Evolutionary conservation across 108 stramenopile genomes (phyloP).

Genomic region (Schizochytrium sp.): DNA sequence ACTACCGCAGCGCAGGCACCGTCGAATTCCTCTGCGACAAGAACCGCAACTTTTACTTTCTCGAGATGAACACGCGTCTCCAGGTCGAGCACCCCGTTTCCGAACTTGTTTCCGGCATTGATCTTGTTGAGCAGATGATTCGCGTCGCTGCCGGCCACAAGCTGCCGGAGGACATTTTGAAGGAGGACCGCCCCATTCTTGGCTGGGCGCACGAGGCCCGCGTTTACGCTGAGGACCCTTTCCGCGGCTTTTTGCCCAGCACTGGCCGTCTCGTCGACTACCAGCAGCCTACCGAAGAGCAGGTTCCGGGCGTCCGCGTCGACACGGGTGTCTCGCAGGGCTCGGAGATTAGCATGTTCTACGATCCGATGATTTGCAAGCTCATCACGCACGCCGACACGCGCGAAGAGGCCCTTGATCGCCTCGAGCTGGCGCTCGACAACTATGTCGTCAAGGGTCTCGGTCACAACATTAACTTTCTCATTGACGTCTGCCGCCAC

Average conservation of each 20-base stretch:
- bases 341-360: slow-evolving; percentile 70
- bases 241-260: slow-evolving; percentile 81
- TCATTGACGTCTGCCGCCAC: slow-evolving; percentile 64
- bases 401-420: slow-evolving; percentile 58
- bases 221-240: slow-evolving; percentile 94
- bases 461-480: slow-evolving; percentile 76
- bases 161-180: slow-evolving; percentile 59
- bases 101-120: slow-evolving; percentile 77
- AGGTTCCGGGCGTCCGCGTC: slow-evolving; percentile 60
- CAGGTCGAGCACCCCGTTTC: slow-evolving; percentile 97
- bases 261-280: slow-evolving; percentile 52
- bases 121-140: slow-evolving; percentile 83
- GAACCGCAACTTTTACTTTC: slow-evolving; percentile 81
- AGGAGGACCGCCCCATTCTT: not conserved
- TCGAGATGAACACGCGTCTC: slow-evolving; percentile 92
- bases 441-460: slow-evolving; percentile 82
- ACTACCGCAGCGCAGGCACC: slow-evolving; percentile 83
- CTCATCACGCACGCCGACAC: slow-evolving; percentile 59
- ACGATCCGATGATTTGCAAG: slow-evolving; percentile 96
- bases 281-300: slow-evolving; percentile 41
- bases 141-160: slow-evolving; percentile 65
- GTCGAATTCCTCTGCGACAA: slow-evolving; percentile 89
- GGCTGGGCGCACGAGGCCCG: slow-evolving; percentile 61
- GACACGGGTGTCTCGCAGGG: slow-evolving; percentile 84
- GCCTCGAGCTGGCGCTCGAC: slow-evolving; percentile 66